Evolutionary conservation across 2,329 filamentous ascomycete genomes (phyloP), one percentile per base, ranked within the genome.

Genomic region (Dendryphion nanum): DNA sequence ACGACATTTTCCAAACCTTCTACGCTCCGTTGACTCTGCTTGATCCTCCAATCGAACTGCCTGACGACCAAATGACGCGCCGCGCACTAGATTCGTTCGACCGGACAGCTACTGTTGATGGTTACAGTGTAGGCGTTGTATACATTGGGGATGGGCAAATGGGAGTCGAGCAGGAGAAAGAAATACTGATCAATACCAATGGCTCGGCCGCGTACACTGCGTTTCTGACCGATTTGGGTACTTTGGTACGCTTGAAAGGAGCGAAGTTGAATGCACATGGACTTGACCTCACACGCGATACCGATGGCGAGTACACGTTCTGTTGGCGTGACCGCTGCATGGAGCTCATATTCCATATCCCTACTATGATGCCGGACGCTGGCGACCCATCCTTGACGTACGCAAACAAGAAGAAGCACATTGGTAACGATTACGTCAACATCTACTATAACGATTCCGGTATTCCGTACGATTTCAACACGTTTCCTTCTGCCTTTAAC

Each of bases 371-470:
- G 93, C 93, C 93, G 1, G 95, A 89, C 7, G 79, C 94, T 58
- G 71, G 84, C 12, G 81, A 89, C 37, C 76, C 80, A 19, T 89
- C 95, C 53, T 77, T 81, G 45, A 89, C 85, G 17, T 61, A 66
- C 57, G 82, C 84, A 45, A 77, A 81, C 63, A 98, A 98, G 72
- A 98, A 98, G 68, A 78, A 83, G 3, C 94, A 97, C 59, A 93
- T 97, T 44, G 93, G 93, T 41, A 98, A 98, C 59, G 93, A 97
- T 65, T 95, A 88, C 63, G 93, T 98, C 60, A 97, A 95, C 61
- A 95, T 98, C 52, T 85, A 98, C 41, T 98, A 94, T 76, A 98
- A 98, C 63, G 89, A 95, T 57, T 96, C 90, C 2, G 91, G 93
- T n/a, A 66, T 83, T 33, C 85, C 86, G 0, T 97, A 95, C 70